Conservation (phyloP, 345 rosid species). For the Dipteronia dyeriana region DNA sequence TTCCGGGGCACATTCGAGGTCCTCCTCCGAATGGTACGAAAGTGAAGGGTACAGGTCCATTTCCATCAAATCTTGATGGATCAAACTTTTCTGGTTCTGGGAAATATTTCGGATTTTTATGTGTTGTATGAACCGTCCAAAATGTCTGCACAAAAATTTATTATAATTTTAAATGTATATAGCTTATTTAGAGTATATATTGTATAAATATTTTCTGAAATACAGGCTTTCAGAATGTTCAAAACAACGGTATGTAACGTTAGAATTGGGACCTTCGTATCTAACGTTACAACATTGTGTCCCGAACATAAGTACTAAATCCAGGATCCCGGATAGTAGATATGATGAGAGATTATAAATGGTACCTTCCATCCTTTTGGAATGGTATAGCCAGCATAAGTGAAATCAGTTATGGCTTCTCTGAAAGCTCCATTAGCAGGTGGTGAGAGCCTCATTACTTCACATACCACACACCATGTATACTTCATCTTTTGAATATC, state of each 20-base stretch:
- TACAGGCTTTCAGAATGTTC: no score
- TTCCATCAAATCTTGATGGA: constrained; percentile 32
- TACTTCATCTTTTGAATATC: constrained; percentile 36
- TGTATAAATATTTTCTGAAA: no score
- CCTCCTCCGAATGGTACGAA: constrained; percentile 39
- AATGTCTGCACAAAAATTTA: constrained; percentile 15
- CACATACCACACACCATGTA: constrained; percentile 28
- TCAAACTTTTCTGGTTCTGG: constrained; percentile 35
- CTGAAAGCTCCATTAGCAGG: constrained; percentile 27
- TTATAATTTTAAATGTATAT: background rate
- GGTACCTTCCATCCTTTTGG: constrained; percentile 41
- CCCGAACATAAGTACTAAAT: no score
- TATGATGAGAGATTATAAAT: background rate
- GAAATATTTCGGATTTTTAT: constrained; percentile 31
- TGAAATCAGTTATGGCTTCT: constrained; percentile 32
- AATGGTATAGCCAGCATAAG: constrained; percentile 25
- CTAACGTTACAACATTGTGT: no score
- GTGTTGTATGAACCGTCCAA: constrained; percentile 32
- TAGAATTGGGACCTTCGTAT: no score
- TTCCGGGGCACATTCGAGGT: constrained; percentile 34
- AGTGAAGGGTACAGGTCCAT: constrained; percentile 21
- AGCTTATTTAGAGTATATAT: no score
- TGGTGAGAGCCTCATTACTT: constrained; percentile 30
- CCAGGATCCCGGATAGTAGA: background rate
- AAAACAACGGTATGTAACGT: no score